Evolutionary conservation across 1,139 yeast species (phyloP), one percentile per base, ranked within the genome.

Genomic region (Magnusiomyces fungicola): DNA sequence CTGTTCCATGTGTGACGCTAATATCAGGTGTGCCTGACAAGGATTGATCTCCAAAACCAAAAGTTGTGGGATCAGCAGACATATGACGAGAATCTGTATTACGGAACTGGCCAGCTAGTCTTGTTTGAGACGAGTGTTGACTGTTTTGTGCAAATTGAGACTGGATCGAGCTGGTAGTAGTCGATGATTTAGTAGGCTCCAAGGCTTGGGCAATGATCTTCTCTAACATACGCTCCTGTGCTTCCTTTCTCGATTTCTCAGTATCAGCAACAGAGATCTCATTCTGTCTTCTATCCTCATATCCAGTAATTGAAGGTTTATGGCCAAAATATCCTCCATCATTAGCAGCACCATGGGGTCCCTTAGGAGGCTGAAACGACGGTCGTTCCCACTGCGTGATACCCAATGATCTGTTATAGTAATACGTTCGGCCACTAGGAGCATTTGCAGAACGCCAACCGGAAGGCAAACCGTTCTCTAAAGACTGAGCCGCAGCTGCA

Each of bases 361-460:
- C 32, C 23, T 37, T 38, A 12, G 41, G 34, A 30, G 22, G 29
- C 21, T 34, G 36, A n/a, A 14, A 32, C 10, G 18, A 18, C 1
- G 89, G 89, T 47, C 67, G 68, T 14, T 78, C 81, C 90, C 92
- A 83, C 46, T 74, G 74, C 1, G 81, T 74, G 18, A 68, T 57
- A 41, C 72, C 70, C 38, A 69, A 64, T 16, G 63, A 70, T 40
- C 75, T 65, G 60, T 83, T 76, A 66, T 70, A 82, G 62, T 78
- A 84, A 62, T 83, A 83, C 3, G 61, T 50, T 33, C 55, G 50
- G 14, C 73, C 72, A 9, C 56, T 56, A 1, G 59, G 56, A 3
- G 63, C 61, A n/a, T 53, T 53, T 0, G 69, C 63, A 2, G 61
- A 55, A 12, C 60, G 59, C 75, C 75, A 71, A n/a, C 69, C 72